Percentiles rank a stretch among this genome's conserved stretches.
Evolutionary conservation across 352 stramenopile genomes (phyloP).

Genomic region (Phytophthora citrophthora): DNA sequence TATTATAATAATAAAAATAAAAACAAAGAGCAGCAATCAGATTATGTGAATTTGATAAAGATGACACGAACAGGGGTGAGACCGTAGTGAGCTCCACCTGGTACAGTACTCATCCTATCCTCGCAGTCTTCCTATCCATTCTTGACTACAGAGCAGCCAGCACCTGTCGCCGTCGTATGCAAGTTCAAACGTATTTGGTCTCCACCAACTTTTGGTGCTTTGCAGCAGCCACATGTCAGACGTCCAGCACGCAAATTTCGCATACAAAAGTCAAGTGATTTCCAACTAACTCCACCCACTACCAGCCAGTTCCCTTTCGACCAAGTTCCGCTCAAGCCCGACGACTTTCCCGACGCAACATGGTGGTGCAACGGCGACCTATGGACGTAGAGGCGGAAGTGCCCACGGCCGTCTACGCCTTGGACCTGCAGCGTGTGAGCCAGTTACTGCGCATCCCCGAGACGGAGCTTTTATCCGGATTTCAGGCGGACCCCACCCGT

Average conservation of each 20-base stretch:
- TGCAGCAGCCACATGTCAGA: conserved; percentile 5
- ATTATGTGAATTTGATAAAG: neutral
- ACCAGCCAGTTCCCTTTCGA: conserved; percentile 13
- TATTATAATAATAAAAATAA: too few species aligned
- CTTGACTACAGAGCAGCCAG: neutral
- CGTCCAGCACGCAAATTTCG: neutral
- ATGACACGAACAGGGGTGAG: neutral
- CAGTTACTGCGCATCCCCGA: conserved; percentile 57
- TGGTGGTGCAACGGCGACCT: conserved; percentile 57
- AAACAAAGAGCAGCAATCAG: neutral
- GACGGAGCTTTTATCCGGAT: conserved; percentile 56
- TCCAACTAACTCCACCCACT: conserved; percentile 14
- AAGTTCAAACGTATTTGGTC: neutral
- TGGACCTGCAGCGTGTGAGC: conserved; percentile 60
- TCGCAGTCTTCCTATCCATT: neutral
- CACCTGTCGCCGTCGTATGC: neutral
- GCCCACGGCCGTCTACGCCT: conserved; percentile 59
- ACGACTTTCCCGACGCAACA: conserved; percentile 11
- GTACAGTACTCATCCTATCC: neutral
- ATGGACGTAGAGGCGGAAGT: conserved; percentile 65
- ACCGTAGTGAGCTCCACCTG: too few species aligned
- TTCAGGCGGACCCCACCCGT: conserved; percentile 59
- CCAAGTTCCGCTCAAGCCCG: neutral
- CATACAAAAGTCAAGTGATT: conserved; percentile 23
- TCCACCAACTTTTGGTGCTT: neutral